A percentile compares a stretch with the other conserved stretches of the same genome.
These are phyloP conservation scores for Tillandsia fasciculata DNA, from an alignment of 176 grass and related monocot species.

Conservation along the genomic window DNA sequence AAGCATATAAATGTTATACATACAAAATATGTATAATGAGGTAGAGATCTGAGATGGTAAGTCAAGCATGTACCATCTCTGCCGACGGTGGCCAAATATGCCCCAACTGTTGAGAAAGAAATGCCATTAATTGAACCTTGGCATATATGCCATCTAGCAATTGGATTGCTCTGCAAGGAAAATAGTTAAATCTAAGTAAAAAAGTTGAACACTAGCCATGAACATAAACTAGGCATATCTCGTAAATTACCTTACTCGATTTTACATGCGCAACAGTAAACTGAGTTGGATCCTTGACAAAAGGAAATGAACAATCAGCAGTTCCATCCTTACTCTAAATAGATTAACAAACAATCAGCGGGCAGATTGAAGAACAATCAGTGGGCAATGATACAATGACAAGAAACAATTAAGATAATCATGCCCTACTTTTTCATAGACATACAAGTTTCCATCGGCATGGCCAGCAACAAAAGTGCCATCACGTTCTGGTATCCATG, in stretches of 20 bases:
- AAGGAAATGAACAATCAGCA: constrained; percentile 80
- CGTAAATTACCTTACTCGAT: constrained; percentile 68
- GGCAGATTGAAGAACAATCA: constrained; percentile 13
- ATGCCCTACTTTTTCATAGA: constrained; percentile 87
- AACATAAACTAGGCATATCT: constrained; percentile 7
- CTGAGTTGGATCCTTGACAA: constrained; percentile 71
- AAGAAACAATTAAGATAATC: constrained; percentile 10
- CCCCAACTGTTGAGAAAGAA: constrained; percentile 77
- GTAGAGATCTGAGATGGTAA: neutral
- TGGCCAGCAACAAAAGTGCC: constrained; percentile 89
- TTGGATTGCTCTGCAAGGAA: constrained; percentile 66
- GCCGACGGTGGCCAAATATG: constrained; percentile 80
- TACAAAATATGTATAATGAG: neutral
- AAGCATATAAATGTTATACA: neutral
- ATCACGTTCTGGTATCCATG: constrained; percentile 70
- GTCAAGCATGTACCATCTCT: constrained; percentile 65
- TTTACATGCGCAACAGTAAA: constrained; percentile 81
- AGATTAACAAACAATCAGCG: constrained; percentile 16
- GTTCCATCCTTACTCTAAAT: constrained; percentile 83
- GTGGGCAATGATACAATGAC: constrained; percentile 5
- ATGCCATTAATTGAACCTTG: constrained; percentile 82
- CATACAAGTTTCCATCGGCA: constrained; percentile 81
- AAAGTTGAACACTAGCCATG: constrained; percentile 29
- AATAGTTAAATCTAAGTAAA: neutral
- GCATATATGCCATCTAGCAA: constrained; percentile 92